Evolutionary conservation across 768 basidiomycete species (phyloP).

Genomic region (Clitopilus hobsonii): DNA sequence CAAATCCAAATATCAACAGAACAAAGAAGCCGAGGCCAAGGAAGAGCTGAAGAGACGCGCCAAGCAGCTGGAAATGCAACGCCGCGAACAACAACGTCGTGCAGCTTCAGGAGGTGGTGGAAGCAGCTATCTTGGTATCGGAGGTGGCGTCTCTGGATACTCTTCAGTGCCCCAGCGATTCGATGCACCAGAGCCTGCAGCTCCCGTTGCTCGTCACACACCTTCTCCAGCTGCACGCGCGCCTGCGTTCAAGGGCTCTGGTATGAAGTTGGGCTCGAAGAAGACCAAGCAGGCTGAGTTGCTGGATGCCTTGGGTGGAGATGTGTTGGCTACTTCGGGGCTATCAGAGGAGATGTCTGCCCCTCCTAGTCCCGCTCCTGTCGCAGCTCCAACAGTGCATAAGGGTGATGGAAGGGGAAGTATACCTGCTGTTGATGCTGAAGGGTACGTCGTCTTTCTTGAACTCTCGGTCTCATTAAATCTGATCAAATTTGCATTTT

Average conservation of each 20-base stretch:
- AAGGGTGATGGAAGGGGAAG: constrained; percentile 50
- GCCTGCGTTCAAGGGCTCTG: constrained; percentile 87
- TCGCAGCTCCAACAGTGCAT: constrained; percentile 40
- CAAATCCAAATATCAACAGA: constrained; percentile 38
- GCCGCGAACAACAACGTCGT: constrained; percentile 87
- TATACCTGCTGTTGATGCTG: constrained; percentile 68
- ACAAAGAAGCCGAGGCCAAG: constrained; percentile 99
- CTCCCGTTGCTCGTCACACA: constrained; percentile 32
- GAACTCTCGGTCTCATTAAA: neutral
- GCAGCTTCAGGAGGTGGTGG: constrained; percentile 46
- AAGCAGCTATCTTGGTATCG: constrained; percentile 50
- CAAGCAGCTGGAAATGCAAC: constrained; percentile 97
- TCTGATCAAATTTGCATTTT: neutral
- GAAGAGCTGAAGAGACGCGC: constrained; percentile 98
- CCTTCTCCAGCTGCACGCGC: constrained; percentile 47
- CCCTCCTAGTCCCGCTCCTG: constrained; percentile 43
- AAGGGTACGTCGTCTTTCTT: constrained; percentile 49
- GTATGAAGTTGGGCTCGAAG: constrained; percentile 96
- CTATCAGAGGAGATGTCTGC: constrained; percentile 37
- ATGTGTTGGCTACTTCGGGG: constrained; percentile 50
- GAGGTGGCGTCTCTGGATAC: constrained; percentile 65
- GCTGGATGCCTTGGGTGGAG: constrained; percentile 82
- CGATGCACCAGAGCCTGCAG: constrained; percentile 53
- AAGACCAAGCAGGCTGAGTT: constrained; percentile 88
- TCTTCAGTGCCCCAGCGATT: constrained; percentile 62